phyloP scores from a whole-genome alignment of 2,329 filamentous ascomycete genomes.

The Clonostachys rosea region DNA sequence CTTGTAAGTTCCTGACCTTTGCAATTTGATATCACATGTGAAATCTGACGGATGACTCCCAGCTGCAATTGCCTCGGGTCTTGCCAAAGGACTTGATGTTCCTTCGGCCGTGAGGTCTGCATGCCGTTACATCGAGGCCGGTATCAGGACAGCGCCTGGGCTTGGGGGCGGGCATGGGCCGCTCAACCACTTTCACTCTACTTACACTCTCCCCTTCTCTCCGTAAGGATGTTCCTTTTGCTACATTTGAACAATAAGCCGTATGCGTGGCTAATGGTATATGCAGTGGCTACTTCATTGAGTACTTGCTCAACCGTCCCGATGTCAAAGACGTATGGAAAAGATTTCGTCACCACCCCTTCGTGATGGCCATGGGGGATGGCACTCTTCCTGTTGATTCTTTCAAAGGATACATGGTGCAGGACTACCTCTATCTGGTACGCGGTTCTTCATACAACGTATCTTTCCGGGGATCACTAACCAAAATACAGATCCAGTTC shows the following conservation, averaged over 20 bases:
- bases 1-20: conserved; percentile 53
- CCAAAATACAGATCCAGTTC: conserved; percentile 65
- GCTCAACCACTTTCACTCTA: conserved; percentile 75
- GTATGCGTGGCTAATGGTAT: not conserved
- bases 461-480: not conserved
- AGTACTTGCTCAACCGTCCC: conserved; percentile 72
- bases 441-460: conserved; percentile 7
- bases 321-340: conserved; percentile 75
- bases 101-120: conserved; percentile 60
- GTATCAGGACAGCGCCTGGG: conserved; percentile 59
- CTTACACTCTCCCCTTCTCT: conserved; percentile 62
- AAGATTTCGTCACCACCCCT: conserved; percentile 74
- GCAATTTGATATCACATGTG: too few relatives aligned
- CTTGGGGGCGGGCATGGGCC: conserved; percentile 67
- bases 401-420: conserved; percentile 86
- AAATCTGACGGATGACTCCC: too few relatives aligned
- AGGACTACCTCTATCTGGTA: conserved; percentile 89
- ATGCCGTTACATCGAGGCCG: conserved; percentile 67
- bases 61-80: conserved; percentile 73
- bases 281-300: conserved; percentile 68
- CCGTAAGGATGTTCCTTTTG: conserved; percentile 37
- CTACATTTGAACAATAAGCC: not conserved
- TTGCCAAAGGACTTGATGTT: conserved; percentile 55
- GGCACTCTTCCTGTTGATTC: conserved; percentile 69
- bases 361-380: conserved; percentile 71